A percentile compares a stretch with the other conserved stretches of the same genome.
These are phyloP conservation scores for Rhizoclosmatium sp. DNA, from an alignment of 192 early-diverging fungal species.

Conservation along the genomic window DNA sequence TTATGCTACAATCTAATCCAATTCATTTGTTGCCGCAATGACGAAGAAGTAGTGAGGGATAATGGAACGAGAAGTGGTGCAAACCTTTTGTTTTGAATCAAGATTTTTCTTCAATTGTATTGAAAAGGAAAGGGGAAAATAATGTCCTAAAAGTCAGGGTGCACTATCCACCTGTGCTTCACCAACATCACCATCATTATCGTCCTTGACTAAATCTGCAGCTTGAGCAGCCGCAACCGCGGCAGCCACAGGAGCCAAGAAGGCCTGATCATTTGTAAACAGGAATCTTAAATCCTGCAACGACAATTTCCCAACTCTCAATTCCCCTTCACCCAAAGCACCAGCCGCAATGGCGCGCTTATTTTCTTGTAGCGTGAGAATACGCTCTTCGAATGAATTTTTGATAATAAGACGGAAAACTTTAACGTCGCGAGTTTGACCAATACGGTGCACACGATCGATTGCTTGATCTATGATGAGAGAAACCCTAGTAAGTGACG, in stretches of 20 bases:
- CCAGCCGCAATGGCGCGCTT: constrained; percentile 48
- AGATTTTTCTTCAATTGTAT: too few relatives aligned
- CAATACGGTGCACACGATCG: constrained; percentile 78
- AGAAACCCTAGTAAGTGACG: constrained; percentile 1
- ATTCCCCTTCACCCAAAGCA: constrained; percentile 23
- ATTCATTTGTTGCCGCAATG: too few relatives aligned
- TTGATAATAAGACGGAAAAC: constrained; percentile 70
- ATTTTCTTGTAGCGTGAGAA: constrained; percentile 67
- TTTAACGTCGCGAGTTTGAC: constrained; percentile 66
- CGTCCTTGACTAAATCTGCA: constrained; percentile 25
- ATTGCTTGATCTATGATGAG: constrained; percentile 67
- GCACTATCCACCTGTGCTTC: not conserved
- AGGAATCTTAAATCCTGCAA: constrained; percentile 5
- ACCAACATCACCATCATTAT: not conserved
- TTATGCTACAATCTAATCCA: too few relatives aligned
- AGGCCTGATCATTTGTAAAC: constrained; percentile 8
- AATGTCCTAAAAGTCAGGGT: too few relatives aligned
- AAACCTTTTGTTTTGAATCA: too few relatives aligned
- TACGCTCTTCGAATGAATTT: constrained; percentile 76
- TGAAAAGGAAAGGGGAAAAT: too few relatives aligned
- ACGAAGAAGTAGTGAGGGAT: too few relatives aligned
- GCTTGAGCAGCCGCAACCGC: constrained; percentile 49
- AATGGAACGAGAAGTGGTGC: too few relatives aligned
- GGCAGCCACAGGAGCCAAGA: constrained; percentile 10
- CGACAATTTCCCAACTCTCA: constrained; percentile 1